Evolutionary conservation across 2,329 filamentous ascomycete species (phyloP).

Genomic region (Diplodia mutila): DNA sequence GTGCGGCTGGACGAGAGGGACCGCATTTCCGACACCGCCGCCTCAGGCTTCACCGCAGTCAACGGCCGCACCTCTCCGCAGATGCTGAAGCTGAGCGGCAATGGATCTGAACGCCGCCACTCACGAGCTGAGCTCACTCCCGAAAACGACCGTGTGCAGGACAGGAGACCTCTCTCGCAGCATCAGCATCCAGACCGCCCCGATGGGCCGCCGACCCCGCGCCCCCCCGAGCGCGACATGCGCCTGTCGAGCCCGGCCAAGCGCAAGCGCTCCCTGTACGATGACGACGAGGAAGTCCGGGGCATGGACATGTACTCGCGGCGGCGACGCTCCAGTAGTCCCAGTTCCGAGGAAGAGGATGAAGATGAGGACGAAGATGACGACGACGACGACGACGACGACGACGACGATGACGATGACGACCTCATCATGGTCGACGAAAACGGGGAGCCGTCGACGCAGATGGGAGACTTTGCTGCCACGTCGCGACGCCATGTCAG

Average conservation of each 20-base stretch:
- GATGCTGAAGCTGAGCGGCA: slow-evolving; percentile 2
- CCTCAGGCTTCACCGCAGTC: slow-evolving; percentile 24
- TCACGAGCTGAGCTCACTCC: slow-evolving; percentile 31
- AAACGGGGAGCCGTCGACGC: slow-evolving; percentile 23
- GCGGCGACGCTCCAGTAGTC: not conserved
- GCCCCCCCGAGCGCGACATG: slow-evolving; percentile 12
- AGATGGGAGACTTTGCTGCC: slow-evolving; percentile 32
- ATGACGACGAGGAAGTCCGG: slow-evolving; percentile 42
- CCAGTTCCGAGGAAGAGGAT: slow-evolving; percentile 36
- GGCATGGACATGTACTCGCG: slow-evolving; percentile 38
- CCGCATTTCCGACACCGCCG: not conserved
- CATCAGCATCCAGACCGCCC: slow-evolving; percentile 32
- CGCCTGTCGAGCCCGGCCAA: slow-evolving; percentile 51
- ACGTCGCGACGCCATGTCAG: slow-evolving; percentile 30
- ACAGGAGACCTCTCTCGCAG: slow-evolving; percentile 29
- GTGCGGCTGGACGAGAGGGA: slow-evolving; percentile 16
- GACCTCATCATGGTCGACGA: not conserved
- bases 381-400: slow-evolving; percentile 38
- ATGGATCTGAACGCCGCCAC: slow-evolving; percentile 5
- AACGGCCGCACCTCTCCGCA: slow-evolving; percentile 15
- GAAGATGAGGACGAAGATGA: slow-evolving; percentile 30
- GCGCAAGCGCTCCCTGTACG: slow-evolving; percentile 69
- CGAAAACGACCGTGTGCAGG: slow-evolving; percentile 24
- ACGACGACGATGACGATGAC: slow-evolving; percentile 28
- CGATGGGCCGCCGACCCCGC: slow-evolving; percentile 26